A percentile compares a stretch with the other conserved stretches of the same genome.
phyloP scores from a whole-genome alignment of 495 filamentous ascomycete genomes.

The Pyrenopolyporus hunteri region DNA sequence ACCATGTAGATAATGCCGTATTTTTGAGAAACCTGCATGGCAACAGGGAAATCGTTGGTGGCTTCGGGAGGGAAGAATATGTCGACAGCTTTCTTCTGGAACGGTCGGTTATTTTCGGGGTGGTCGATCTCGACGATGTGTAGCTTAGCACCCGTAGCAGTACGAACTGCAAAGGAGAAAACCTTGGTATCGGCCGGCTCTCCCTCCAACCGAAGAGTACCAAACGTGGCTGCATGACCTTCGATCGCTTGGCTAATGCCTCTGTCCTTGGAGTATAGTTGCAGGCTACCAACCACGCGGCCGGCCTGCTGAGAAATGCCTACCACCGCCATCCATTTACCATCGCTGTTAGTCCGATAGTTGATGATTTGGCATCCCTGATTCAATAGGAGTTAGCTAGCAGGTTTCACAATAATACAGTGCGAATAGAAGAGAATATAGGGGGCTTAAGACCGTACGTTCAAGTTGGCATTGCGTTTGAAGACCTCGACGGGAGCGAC shows the following conservation, averaged over 20 bases:
- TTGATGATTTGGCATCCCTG: conserved; percentile 99
- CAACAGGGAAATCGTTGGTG: conserved; percentile 95
- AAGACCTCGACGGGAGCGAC: conserved; percentile 85
- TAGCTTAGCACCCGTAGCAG: conserved; percentile 86
- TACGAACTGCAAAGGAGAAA: conserved; percentile 94
- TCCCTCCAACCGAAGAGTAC: conserved; percentile 83
- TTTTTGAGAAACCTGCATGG: conserved; percentile 94
- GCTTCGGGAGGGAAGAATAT: conserved; percentile 97
- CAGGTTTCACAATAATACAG: neutral
- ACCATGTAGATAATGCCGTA: conserved; percentile 97
- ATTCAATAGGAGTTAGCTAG: conserved; percentile 27
- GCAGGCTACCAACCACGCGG: conserved; percentile 93
- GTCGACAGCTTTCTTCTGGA: conserved; percentile 93
- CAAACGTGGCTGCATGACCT: conserved; percentile 95
- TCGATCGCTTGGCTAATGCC: conserved; percentile 98
- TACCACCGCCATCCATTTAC: conserved; percentile 97
- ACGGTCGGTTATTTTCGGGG: conserved; percentile 80
- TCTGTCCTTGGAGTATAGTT: conserved; percentile 93
- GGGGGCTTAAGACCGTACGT: too few species aligned
- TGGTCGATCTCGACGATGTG: conserved; percentile 99
- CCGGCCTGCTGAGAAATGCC: conserved; percentile 93
- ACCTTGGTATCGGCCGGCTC: conserved; percentile 90
- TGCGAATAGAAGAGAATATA: neutral
- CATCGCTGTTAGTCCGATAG: conserved; percentile 93
- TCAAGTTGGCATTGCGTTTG: conserved; percentile 86